Evolutionary conservation across 2,329 filamentous ascomycete species (phyloP), one percentile per base, ranked within the genome.

Genomic region (Amylocarpus encephaloides): DNA sequence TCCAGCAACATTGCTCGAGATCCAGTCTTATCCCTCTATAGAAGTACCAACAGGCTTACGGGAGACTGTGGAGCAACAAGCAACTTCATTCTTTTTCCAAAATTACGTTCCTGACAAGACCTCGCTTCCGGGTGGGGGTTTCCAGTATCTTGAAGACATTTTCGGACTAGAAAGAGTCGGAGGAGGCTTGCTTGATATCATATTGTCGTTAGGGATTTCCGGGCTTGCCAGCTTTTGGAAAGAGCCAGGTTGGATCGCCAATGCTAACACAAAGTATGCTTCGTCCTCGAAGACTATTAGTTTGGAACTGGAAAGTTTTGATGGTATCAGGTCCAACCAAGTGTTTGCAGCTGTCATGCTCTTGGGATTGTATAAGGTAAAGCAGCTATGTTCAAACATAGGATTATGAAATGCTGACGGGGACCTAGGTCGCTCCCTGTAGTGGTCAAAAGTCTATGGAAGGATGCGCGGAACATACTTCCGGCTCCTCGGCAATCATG

Each of bases 381-480:
- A 2, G 67, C 75, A 22, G 12, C 22, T 6, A 16, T 13, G 12
- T 15, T 13, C 11, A 12, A 12, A 9, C 15, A 29, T 22, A 26
- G 13, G 3, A 11, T n/a, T 18, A 16, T 9, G 33, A 32, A 66
- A 62, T 66, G 3, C 46, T 57, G 19, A 57, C 15, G 1, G 35
- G 3, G n/a, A 18, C 18, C 12, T 26, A 62, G 61, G 59, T 55
- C 36, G 62, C 61, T 40, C 61, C 56, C 4, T 61, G 58, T 35
- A 51, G 49, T 13, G 54, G 50, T 29, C 53, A 50, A 9, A 68
- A 71, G 47, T 77, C 74, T 0, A 70, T 77, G 62, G 65, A 68
- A 34, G 73, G 74, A 2, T 79, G 77, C 72, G 73, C 76, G 45
- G 68, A 76, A 49, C 77, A 80, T 57, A 70, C 78, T 39, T 73